A percentile compares a stretch with the other conserved stretches of the same genome.
phyloP scores from a whole-genome alignment of 306 rosid species.

The Elaeagnus macrophylla region DNA sequence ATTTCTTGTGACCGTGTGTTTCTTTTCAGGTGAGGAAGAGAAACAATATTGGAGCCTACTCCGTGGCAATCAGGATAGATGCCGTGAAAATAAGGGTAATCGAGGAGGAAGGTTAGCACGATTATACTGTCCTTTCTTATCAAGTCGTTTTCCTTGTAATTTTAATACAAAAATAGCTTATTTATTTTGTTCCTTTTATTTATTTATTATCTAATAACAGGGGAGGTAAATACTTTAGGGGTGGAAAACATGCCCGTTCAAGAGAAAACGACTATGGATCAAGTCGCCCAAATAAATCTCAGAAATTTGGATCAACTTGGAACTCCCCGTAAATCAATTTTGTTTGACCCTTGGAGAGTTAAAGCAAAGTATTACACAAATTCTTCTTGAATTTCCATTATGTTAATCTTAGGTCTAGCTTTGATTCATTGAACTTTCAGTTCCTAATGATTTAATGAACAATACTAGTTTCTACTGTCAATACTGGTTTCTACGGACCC shows the following conservation, averaged over 20 bases:
- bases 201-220: too few relatives aligned
- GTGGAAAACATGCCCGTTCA: slow-evolving; percentile 54
- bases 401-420: too few relatives aligned
- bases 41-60: slow-evolving; percentile 70
- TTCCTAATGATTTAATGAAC: too few relatives aligned
- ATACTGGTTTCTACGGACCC: too few relatives aligned
- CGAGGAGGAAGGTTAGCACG: slow-evolving; percentile 72
- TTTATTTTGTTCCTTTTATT: background rate
- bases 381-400: too few relatives aligned
- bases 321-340: slow-evolving; percentile 14
- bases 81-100: slow-evolving; percentile 33
- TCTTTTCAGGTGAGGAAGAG: slow-evolving; percentile 65
- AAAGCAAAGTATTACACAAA: too few relatives aligned
- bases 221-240: slow-evolving; percentile 66
- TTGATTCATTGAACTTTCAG: too few relatives aligned
- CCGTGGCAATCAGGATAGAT: slow-evolving; percentile 56
- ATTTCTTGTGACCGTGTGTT: too few relatives aligned
- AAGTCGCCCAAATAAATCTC: slow-evolving; percentile 54
- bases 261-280: slow-evolving; percentile 35
- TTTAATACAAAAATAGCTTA: too few relatives aligned
- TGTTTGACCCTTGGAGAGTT: background rate
- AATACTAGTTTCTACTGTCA: too few relatives aligned
- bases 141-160: too few relatives aligned
- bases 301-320: slow-evolving; percentile 35
- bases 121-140: background rate